Conservation (phyloP, 208 protist species). For the Vickermania ingenoplastis region DNA sequence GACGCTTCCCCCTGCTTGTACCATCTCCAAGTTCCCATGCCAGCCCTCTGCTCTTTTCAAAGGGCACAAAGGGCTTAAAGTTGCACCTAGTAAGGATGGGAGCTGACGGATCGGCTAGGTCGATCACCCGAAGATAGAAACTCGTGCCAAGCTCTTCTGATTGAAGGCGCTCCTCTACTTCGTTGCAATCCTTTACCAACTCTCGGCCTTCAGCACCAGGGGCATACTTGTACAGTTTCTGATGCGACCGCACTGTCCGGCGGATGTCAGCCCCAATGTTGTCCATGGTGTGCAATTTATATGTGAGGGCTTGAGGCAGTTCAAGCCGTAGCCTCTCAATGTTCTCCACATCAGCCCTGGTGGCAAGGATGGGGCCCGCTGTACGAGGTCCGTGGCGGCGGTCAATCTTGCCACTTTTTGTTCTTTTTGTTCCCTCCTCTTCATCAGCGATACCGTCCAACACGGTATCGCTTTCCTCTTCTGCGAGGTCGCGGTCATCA, state of each 20-base stretch:
- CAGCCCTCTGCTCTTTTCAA: not conserved
- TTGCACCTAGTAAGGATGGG: not conserved
- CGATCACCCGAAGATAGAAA: conserved; percentile 43
- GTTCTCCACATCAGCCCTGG: not conserved
- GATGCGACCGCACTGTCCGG: conserved; percentile 25
- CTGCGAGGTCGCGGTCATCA: no score
- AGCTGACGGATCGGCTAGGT: not conserved
- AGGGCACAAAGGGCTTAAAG: not conserved
- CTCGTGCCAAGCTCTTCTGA: conserved; percentile 24
- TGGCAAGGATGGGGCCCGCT: no score
- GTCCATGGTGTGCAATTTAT: conserved; percentile 26
- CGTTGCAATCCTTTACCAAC: conserved; percentile 8
- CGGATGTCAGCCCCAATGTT: conserved; percentile 33
- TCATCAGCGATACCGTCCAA: no score
- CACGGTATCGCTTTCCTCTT: no score
- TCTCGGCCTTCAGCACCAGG: conserved; percentile 8
- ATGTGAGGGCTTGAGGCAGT: not conserved
- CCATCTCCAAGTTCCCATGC: not conserved
- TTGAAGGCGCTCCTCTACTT: conserved; percentile 16
- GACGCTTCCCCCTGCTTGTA: not conserved
- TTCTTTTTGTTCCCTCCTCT: no score
- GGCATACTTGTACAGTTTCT: conserved; percentile 29
- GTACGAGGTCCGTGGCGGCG: no score
- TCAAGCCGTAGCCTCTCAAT: not conserved
- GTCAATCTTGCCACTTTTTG: no score